Base-by-base conservation (phyloP, 805 yeast genomes). In the Nakazawaea holstii region DNA sequence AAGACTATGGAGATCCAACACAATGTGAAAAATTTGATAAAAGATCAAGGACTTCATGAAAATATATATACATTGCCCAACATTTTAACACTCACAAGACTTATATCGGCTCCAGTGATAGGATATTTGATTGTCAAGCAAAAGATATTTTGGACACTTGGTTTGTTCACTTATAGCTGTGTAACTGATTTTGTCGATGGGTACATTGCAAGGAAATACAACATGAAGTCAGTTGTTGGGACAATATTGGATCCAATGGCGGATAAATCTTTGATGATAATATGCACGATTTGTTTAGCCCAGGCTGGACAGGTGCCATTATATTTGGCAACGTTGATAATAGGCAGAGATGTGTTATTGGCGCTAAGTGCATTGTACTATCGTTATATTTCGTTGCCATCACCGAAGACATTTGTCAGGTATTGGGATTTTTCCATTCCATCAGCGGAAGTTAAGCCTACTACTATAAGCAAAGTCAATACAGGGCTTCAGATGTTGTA, bases 161-260 rank as follows among this genome's bases (percentile, higher is more conserved):
- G 80, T 1, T 59, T 94, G 9, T 92, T 94, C 63, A 72, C 80
- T 0, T 90, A 89, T 58, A 90, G 97, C 0, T 85, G 97, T 53
- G 62, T 90, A 4, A 92, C 99, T 0, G 99, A 94, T 62, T 84
- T 87, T 53, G 66, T 91, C 20, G 99, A 94, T 64, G 99, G 99
- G 0, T 87, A 67, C 58, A 79, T 95, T 52, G 99, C 99, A 4
- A 73, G 99, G 47, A 76, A 67, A 50, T 92, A 65, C 69, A 81
- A 88, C 48, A 70, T 85, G 74, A 77, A 80, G 57, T 82, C 96
- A 1, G 83, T 87, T 1, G 77, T 90, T 6, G 99, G 99, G 0
- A 84, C 96, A 0, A 82, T 94, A 13, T 70, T 95, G 31, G 99
- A 94, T 59, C 99, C 99, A 0, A 73, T 89, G 68, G 99, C 99